Base-by-base conservation (phyloP, 208 protist genomes). In the Angomonas ambiguus region DNA sequence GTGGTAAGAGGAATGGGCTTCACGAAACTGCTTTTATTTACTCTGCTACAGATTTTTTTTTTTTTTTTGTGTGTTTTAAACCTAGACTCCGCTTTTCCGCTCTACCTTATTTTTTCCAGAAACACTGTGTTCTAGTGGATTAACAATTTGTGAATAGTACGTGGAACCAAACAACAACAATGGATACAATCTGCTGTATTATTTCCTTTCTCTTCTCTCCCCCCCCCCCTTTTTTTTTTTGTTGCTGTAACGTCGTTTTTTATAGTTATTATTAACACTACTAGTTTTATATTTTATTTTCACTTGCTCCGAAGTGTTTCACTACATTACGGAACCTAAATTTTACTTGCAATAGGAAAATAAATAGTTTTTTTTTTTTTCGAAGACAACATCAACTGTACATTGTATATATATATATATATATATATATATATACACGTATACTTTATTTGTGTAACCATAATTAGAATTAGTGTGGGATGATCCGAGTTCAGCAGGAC, bases 221-320 rank as follows among this genome's bases (percentile, higher is more conserved):
- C 62, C 41, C 31, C 22, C 18, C n/a, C 22, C 49, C 51, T 75
- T 65, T 71, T 75, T 58, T 55, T 70, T 65, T 33, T 71, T 75
- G 34, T 25, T 56, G 1, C 20, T 18, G 35, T 48, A 24, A 30
- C 41, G n/a, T 18, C n/a, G 41, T 1, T n/a, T 74, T 59, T 59
- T 22, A 8, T 33, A 33, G 5, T 30, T 30, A 32, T 33, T n/a
- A n/a, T n/a, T n/a, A n/a, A n/a, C n/a, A n/a, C n/a, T n/a, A n/a
- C n/a, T n/a, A n/a, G n/a, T n/a, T 59, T n/a, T 56, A 28, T 16
- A 2, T 56, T 32, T 66, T 66, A 57, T 66, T 66, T 57, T 49
- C 30, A n/a, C n/a, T n/a, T n/a, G n/a, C n/a, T n/a, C n/a, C n/a
- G n/a, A n/a, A n/a, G n/a, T n/a, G n/a, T n/a, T n/a, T n/a, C n/a